Percentiles rank a stretch among this genome's conserved stretches.
These are phyloP conservation scores for Nothomitra cinnamomea DNA, from an alignment of 2,329 filamentous ascomycete genomes.

Conservation along the genomic window DNA sequence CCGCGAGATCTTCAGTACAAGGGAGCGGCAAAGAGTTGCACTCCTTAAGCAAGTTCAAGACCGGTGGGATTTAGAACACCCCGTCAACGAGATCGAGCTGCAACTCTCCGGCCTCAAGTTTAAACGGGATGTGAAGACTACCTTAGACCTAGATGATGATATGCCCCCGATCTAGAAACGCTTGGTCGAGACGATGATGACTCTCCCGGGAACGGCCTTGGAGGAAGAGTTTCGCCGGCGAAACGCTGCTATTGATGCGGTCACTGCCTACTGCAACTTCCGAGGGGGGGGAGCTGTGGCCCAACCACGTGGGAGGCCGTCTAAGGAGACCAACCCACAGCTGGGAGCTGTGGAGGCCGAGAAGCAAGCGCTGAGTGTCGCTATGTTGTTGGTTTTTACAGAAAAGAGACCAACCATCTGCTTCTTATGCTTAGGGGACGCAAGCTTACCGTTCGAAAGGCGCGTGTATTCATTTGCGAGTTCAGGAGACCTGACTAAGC, in stretches of 20 bases:
- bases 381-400: not conserved
- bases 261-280: too few relatives aligned
- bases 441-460: slow-evolving; percentile 3
- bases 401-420: slow-evolving; percentile 10
- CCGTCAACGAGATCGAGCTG: slow-evolving; percentile 11
- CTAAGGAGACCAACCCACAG: not conserved
- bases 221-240: slow-evolving; percentile 11
- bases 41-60: slow-evolving; percentile 10
- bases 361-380: not conserved
- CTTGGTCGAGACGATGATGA: slow-evolving; percentile 15
- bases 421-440: slow-evolving; percentile 10
- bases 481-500: slow-evolving; percentile 11
- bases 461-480: slow-evolving; percentile 11
- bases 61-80: slow-evolving; percentile 12
- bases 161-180: slow-evolving; percentile 8
- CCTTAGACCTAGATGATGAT: not conserved
- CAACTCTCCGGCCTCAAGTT: slow-evolving; percentile 9
- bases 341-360: not conserved
- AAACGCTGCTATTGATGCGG: slow-evolving; percentile 15
- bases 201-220: slow-evolving; percentile 13
- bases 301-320: too few relatives aligned
- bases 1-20: slow-evolving; percentile 8
- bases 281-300: too few relatives aligned
- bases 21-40: slow-evolving; percentile 7
- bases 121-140: not conserved